Evolutionary conservation across 1,284 basidiomycete genomes (phyloP), one percentile per base, ranked within the genome.

Genomic region (Ceratobasidium sp.): DNA sequence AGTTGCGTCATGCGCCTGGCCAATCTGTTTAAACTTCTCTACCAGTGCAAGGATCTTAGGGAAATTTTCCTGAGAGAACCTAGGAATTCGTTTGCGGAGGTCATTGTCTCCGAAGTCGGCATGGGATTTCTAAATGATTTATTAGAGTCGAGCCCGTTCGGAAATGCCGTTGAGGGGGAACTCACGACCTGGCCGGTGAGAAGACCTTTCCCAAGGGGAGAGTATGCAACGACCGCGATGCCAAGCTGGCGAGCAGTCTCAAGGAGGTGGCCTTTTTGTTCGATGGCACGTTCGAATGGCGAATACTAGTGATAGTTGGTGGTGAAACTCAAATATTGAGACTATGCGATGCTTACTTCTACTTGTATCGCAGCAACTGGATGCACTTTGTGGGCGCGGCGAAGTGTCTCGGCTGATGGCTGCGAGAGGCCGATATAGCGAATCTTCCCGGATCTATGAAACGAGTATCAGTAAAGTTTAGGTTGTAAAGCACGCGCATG

Each of bases 381-480:
- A 72, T 86, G 84, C 4, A 87, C 80, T 17, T 83, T 83, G 71
- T 86, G 82, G 3, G 89, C 89, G 49, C 87, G 85, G 4, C 87
- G 82, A 13, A 91, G 81, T 0, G 86, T 87, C 0, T 77, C 78
- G 0, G 83, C 82, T 0, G 83, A 84, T 68, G 82, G 81, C 74
- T 91, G 89, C 54, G 85, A 88, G 22, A 89, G 78, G 0, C 88
- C 87, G 22, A 90, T 77, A 74, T 86, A 82, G 69, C 83, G 84
- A 56, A 87, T 81, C 74, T 87, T 87, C n/a, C 87, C 86, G 49
- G 80, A 83, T 70, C 84, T 84, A 15, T 22, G 35, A 43, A 34
- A 40, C 43, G 8, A 34, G 38, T 35, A 13, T 40, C 25, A 35
- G 40, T 29, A 55, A 15, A 32, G 25, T 34, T 10, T 22, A n/a